These are phyloP conservation scores for Ceratocystis papillata DNA, from an alignment of 2,329 filamentous ascomycete species.

Conservation along the genomic window DNA sequence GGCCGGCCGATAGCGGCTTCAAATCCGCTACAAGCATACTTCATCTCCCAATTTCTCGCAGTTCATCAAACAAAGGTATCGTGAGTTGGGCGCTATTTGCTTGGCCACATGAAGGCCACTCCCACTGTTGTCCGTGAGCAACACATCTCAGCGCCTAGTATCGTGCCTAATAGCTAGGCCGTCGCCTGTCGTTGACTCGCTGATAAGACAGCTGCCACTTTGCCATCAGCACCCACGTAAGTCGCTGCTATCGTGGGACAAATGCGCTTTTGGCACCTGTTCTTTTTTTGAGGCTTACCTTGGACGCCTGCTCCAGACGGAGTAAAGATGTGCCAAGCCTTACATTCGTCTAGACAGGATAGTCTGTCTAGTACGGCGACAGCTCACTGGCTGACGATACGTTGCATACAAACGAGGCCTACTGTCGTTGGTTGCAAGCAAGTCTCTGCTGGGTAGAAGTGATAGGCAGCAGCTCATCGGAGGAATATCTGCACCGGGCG, in stretches of 20 bases:
- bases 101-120: background rate
- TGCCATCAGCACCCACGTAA: background rate
- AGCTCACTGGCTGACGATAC: slow-evolving; percentile 5
- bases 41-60: background rate
- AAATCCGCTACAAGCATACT: too few relatives aligned
- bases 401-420: slow-evolving; percentile 8
- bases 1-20: background rate
- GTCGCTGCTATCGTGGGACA: background rate
- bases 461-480: background rate
- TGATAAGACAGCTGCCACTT: background rate
- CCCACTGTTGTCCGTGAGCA: background rate
- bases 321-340: slow-evolving; percentile 12
- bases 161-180: background rate
- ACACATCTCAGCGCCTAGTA: background rate
- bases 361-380: background rate
- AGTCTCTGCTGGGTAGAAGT: background rate
- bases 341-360: background rate
- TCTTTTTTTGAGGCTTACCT: background rate
- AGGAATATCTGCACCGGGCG: background rate
- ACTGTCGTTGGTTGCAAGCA: background rate
- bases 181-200: background rate
- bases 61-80: background rate
- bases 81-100: background rate
- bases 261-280: background rate
- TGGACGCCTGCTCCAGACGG: background rate